phyloP scores from a whole-genome alignment of 192 early-diverging fungal genomes.

The Podila verticillata region DNA sequence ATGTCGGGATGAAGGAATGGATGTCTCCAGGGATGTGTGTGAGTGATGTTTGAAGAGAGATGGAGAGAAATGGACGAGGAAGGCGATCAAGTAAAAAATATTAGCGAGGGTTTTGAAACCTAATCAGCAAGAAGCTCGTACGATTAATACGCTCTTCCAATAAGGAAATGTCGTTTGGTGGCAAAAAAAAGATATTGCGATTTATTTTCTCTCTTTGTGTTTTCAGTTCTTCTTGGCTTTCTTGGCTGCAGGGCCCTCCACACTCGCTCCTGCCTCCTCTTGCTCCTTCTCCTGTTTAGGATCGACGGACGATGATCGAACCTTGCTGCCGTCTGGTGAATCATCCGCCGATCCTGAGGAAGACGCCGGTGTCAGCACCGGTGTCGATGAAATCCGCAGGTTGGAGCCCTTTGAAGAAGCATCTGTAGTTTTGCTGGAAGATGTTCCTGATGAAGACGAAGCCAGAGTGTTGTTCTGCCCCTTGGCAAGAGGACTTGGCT shows the following conservation, averaged over 20 bases:
- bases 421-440: background rate
- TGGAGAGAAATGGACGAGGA: background rate
- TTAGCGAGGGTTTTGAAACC: background rate
- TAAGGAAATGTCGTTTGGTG: background rate
- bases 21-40: background rate
- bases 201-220: background rate
- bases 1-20: background rate
- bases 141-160: background rate
- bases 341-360: conserved; percentile 22
- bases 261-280: background rate
- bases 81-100: background rate
- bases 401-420: conserved; percentile 23
- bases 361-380: conserved; percentile 23
- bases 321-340: conserved; percentile 9
- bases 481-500: conserved; percentile 63
- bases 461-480: conserved; percentile 35
- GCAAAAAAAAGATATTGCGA: background rate
- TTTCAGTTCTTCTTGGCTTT: conserved; percentile 27
- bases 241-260: conserved; percentile 16
- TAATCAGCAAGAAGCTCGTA: background rate
- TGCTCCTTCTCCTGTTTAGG: background rate
- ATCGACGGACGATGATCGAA: conserved; percentile 9
- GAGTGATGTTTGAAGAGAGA: background rate
- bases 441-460: background rate
- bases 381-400: conserved; percentile 29